Percentiles rank a stretch among this genome's conserved stretches.
These are phyloP conservation scores for Pleurotus sapidus DNA, from an alignment of 768 basidiomycete genomes.

Conservation along the genomic window DNA sequence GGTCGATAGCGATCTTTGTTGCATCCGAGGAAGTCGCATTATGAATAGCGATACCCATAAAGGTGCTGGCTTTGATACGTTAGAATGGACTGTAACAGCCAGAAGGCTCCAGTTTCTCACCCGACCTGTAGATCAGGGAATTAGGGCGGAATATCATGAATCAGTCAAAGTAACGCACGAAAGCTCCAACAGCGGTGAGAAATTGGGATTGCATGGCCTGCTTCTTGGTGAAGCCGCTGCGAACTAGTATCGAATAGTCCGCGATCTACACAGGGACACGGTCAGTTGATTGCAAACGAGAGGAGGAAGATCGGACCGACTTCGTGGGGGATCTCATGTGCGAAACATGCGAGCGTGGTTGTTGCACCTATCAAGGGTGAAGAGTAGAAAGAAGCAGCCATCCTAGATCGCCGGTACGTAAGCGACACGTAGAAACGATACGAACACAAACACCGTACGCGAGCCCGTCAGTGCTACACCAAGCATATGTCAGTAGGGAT, in stretches of 20 bases:
- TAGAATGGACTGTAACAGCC: slow-evolving; percentile 19
- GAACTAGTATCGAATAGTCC: slow-evolving; percentile 92
- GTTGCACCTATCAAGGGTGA: slow-evolving; percentile 91
- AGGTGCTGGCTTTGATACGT: slow-evolving; percentile 51
- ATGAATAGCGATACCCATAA: slow-evolving; percentile 86
- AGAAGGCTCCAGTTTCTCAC: slow-evolving; percentile 19
- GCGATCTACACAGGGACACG: slow-evolving; percentile 62
- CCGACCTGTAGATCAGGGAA: slow-evolving; percentile 32
- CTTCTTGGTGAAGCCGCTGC: slow-evolving; percentile 85
- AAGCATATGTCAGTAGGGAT: slow-evolving; percentile 15
- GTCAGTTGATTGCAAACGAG: background rate
- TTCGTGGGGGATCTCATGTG: slow-evolving; percentile 86
- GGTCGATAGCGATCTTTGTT: slow-evolving; percentile 44
- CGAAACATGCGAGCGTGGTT: slow-evolving; percentile 93
- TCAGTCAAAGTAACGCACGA: slow-evolving; percentile 51
- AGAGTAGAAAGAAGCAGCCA: slow-evolving; percentile 98
- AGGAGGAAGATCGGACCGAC: background rate
- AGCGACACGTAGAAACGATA: background rate
- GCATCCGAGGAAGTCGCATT: slow-evolving; percentile 58
- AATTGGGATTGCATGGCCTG: slow-evolving; percentile 96
- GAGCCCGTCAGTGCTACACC: slow-evolving; percentile 81
- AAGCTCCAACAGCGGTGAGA: slow-evolving; percentile 87
- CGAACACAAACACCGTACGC: slow-evolving; percentile 46
- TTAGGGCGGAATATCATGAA: background rate
- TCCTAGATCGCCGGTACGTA: slow-evolving; percentile 39